Conservation (phyloP, 148 eudicot species). For the Talinum fruticosum region DNA sequence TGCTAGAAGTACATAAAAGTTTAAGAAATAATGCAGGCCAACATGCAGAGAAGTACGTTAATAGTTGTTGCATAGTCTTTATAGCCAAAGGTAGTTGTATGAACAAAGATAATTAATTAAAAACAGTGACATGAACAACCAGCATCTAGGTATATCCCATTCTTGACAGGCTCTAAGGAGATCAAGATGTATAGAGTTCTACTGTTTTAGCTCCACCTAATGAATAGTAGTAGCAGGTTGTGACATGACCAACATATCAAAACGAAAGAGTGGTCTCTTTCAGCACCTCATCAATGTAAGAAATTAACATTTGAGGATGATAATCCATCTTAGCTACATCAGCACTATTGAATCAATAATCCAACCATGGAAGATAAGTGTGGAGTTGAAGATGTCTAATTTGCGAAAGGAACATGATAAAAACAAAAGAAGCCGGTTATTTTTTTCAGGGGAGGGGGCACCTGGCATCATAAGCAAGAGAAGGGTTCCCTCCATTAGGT, state of each 20-base stretch:
- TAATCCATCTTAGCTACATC: neutral
- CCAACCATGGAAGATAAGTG: neutral
- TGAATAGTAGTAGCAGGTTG: too few relatives aligned
- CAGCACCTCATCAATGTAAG: neutral
- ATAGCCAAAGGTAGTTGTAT: neutral
- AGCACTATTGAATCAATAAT: neutral
- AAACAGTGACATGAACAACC: neutral
- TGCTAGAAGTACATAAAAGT: neutral
- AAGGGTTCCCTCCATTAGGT: conserved; percentile 27
- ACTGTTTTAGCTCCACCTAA: neutral
- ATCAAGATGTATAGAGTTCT: neutral
- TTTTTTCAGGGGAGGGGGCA: conserved; percentile 3
- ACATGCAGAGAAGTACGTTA: neutral
- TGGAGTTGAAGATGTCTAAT: neutral
- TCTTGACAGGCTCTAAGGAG: neutral
- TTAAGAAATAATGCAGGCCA: neutral
- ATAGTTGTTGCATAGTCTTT: neutral
- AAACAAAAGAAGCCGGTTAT: too few relatives aligned
- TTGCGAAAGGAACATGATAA: neutral
- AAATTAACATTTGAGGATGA: neutral
- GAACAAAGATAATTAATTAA: neutral
- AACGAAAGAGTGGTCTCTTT: neutral
- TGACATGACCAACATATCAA: neutral
- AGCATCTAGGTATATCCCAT: neutral
- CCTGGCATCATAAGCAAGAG: conserved; percentile 53